Evolutionary conservation across 139 green algal species (phyloP), one percentile per base, ranked within the genome.

Genomic region (Tetratostichococcus sp.): DNA sequence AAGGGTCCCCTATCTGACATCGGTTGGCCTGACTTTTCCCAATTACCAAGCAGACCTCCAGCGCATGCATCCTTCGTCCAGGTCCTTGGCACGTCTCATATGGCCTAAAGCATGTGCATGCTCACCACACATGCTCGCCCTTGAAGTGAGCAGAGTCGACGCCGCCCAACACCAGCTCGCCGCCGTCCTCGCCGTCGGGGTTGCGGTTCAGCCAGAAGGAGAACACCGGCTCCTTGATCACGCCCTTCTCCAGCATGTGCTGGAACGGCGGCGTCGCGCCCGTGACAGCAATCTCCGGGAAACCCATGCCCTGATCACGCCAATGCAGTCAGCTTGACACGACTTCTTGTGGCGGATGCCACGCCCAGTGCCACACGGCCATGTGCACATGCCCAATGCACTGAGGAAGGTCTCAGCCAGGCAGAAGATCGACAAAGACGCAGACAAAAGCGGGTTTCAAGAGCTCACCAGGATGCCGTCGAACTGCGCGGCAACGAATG

Each of bases 401-500:
- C n/a, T n/a, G n/a, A n/a, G n/a, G n/a, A n/a, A n/a, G n/a, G n/a
- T n/a, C n/a, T n/a, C n/a, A n/a, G n/a, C n/a, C n/a, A n/a, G n/a
- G n/a, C n/a, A n/a, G n/a, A n/a, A n/a, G n/a, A n/a, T n/a, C n/a
- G n/a, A n/a, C n/a, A n/a, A n/a, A n/a, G n/a, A n/a, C n/a, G n/a
- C n/a, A n/a, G n/a, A n/a, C n/a, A n/a, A n/a, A n/a, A n/a, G n/a
- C n/a, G n/a, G n/a, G n/a, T n/a, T n/a, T n/a, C n/a, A n/a, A n/a
- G n/a, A n/a, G 21, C 70, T 33, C 68, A 92, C 90, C 81, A 99
- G 79, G 79, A 99, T 98, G 70, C 96, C 96, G 74, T 99, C 96
- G 80, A 99, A 99, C 77, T 95, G 94, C 50, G 93, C 94, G 16
- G 91, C 88, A 58, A 99, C 85, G 80, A 99, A 99, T 17, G 95